phyloP scores from a whole-genome alignment of 148 eudicot genomes.

The Euryodendron excelsum region DNA sequence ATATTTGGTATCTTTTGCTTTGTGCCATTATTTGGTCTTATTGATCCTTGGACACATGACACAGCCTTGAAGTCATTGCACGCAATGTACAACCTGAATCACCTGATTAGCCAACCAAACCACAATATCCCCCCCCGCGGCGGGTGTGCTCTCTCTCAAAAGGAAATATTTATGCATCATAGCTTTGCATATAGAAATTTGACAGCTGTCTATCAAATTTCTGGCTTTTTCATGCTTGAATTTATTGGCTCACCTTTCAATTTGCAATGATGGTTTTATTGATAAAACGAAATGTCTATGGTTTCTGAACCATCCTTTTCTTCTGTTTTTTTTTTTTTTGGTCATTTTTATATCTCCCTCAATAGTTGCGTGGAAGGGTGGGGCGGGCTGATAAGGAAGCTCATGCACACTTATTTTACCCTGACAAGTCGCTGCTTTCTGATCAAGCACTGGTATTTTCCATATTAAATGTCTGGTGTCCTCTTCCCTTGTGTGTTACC shows the following conservation, averaged over 20 bases:
- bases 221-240: neutral
- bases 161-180: neutral
- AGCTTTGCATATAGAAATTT: neutral
- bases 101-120: too few species aligned
- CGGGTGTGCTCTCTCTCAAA: neutral
- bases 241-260: neutral
- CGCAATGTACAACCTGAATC: too few species aligned
- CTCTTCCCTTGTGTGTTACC: constrained; percentile 4
- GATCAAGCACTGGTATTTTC: constrained; percentile 73
- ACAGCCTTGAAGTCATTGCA: too few species aligned
- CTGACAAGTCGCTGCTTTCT: constrained; percentile 82
- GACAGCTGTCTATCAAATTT: neutral
- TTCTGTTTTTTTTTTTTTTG: constrained; percentile 10
- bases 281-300: neutral
- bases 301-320: neutral
- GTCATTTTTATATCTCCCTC: neutral
- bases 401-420: constrained; percentile 81
- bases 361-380: constrained; percentile 91
- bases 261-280: constrained; percentile 8
- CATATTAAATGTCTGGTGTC: neutral
- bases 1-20: too few species aligned
- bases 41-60: too few species aligned
- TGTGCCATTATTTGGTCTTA: too few species aligned
- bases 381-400: constrained; percentile 99
- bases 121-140: too few species aligned